These are phyloP conservation scores for Sporisorium iseilematis-ciliati DNA, from an alignment of 1,284 basidiomycete genomes.

Conservation along the genomic window DNA sequence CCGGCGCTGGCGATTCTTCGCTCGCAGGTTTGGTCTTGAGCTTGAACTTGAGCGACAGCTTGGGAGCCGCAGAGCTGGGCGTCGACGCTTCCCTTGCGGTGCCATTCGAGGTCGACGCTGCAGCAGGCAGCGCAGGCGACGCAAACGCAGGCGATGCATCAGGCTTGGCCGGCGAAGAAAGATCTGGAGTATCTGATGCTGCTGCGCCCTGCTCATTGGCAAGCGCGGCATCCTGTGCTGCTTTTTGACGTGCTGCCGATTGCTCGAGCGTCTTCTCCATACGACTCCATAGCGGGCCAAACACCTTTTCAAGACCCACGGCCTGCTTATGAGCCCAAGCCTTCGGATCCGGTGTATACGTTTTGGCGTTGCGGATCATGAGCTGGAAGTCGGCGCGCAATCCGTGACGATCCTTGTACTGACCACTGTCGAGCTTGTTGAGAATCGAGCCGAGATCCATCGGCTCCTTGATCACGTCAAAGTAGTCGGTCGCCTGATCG, in stretches of 20 bases:
- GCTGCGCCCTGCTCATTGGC: slow-evolving; percentile 25
- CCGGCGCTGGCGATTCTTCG: slow-evolving; percentile 23
- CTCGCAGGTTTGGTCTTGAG: slow-evolving; percentile 33
- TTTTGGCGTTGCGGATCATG: slow-evolving; percentile 87
- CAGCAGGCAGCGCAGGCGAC: background rate
- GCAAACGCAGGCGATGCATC: slow-evolving; percentile 14
- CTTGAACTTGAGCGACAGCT: slow-evolving; percentile 50
- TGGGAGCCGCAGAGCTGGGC: slow-evolving; percentile 25
- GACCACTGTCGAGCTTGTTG: slow-evolving; percentile 85
- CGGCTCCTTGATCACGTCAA: slow-evolving; percentile 87
- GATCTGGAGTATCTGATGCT: slow-evolving; percentile 25
- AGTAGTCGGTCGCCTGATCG: slow-evolving; percentile 75
- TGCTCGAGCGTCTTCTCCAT: slow-evolving; percentile 69
- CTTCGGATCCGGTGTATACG: slow-evolving; percentile 80
- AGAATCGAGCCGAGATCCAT: slow-evolving; percentile 94
- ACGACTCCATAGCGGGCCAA: slow-evolving; percentile 80
- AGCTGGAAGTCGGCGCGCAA: slow-evolving; percentile 89
- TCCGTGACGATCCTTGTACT: slow-evolving; percentile 83
- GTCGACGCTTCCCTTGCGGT: slow-evolving; percentile 25
- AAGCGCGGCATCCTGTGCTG: slow-evolving; percentile 44
- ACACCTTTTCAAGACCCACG: slow-evolving; percentile 81
- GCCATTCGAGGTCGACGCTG: slow-evolving; percentile 8
- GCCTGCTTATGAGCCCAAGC: slow-evolving; percentile 84
- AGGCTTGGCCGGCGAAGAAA: slow-evolving; percentile 25
- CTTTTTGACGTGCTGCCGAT: slow-evolving; percentile 62